Base-by-base conservation (phyloP, 495 filamentous ascomycete genomes). In the Aspergillus heteromorphus region DNA sequence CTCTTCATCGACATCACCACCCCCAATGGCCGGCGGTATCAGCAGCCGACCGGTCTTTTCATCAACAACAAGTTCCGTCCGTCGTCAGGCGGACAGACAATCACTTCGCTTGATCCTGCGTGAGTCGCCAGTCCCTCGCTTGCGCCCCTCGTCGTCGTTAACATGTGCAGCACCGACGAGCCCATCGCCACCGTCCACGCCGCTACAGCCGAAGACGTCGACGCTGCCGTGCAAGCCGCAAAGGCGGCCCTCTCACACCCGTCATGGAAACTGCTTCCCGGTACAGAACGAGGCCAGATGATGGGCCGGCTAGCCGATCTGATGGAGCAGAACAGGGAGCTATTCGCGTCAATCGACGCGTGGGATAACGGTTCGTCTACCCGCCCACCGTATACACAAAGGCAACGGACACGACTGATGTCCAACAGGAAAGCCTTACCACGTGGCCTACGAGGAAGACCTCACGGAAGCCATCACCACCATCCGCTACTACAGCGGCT, bases 11-110 rank as follows among this genome's bases (percentile, higher is more conserved):
- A 92, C 54, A 83, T 98, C 40, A 87, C 82, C 18, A 87, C 91
- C 34, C 93, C 93, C 14, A 98, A 98, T 71, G 92, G 92, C 69
- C 80, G 69, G 61, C 87, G 84, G 63, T 89, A 91, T 69, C 79
- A 74, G 9, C 87, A 92, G 70, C 88, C 87, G 2, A 79, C 83
- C 16, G 92, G 92, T 17, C 82, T 97, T 14, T 97, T 96, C 72
- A 96, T 97, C 74, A 92, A 96, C 73, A 96, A 96, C 59, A 87
- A 95, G 66, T 95, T 91, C 62, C 86, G 95, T 40, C 79, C 84
- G 58, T 84, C 84, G 56, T 84, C 78, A 57, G 81, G 80, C 18
- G 87, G 83, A 13, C 79, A 87, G 55, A 95, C 80, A 51, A 83
- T 97, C 38, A 80, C 80, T 2, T 83, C 83, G 11, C 82, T 95